Evolutionary conservation across 2,329 filamentous ascomycete genomes (phyloP).

Genomic region (Penicillium sp.): DNA sequence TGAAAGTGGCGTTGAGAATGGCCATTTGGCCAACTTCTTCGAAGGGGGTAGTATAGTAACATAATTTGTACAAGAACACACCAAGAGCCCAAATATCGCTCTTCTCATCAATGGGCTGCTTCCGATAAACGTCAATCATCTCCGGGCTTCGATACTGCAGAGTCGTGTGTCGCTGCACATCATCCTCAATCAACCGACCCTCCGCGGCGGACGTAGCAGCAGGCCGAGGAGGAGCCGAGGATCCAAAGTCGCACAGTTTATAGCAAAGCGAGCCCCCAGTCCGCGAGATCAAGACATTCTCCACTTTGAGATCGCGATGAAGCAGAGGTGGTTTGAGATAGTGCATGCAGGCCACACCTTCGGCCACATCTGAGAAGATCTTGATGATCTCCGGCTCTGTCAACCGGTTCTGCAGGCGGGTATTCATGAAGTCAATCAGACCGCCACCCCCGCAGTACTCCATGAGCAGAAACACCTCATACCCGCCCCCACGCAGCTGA

Average conservation of each 20-base stretch:
- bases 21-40: constrained; percentile 97
- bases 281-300: constrained; percentile 88
- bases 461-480: constrained; percentile 98
- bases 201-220: constrained; percentile 85
- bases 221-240: constrained; percentile 77
- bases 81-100: constrained; percentile 98
- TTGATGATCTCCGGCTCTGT: constrained; percentile 96
- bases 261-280: constrained; percentile 70
- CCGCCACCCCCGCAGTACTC: constrained; percentile 94
- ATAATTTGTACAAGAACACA: constrained; percentile 94
- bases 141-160: constrained; percentile 97
- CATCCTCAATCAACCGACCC: constrained; percentile 90
- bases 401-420: constrained; percentile 88
- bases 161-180: constrained; percentile 95
- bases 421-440: constrained; percentile 99
- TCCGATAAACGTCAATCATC: constrained; percentile 98
- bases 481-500: constrained; percentile 86
- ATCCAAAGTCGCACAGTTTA: constrained; percentile 98
- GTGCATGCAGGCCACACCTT: constrained; percentile 98
- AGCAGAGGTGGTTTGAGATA: constrained; percentile 92
- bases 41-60: constrained; percentile 98
- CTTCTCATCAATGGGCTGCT: constrained; percentile 96
- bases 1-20: constrained; percentile 93
- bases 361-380: constrained; percentile 94
- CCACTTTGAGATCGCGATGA: constrained; percentile 94